Base-by-base conservation (phyloP, 2,329 filamentous ascomycete species). In the Zopfia rhizophila region DNA sequence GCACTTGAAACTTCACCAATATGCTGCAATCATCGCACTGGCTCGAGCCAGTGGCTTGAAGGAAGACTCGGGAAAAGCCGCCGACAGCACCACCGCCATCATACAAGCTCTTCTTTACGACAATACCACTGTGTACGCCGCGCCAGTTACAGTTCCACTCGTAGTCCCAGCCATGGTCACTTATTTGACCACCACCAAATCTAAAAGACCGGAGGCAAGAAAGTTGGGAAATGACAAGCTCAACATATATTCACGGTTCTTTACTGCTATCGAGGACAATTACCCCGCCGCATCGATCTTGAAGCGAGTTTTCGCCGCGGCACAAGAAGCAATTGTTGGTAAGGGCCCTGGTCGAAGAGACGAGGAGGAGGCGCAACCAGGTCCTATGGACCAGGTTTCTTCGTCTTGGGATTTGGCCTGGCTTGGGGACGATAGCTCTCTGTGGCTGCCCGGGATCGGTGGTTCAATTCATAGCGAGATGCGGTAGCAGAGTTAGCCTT, bases 81-180 rank as follows among this genome's bases (percentile, higher is more conserved):
- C 48, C 2, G 38, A 51, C 12, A 29, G n/a, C 22, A 51, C 32
- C 2, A 51, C 38, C 2, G 18, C 33, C 2, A 29, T 39, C 11
- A 17, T 51, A 23, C 17, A 38, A 12, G 33, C n/a, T 13, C 27
- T 35, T 8, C 27, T 46, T 8, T 11, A 33, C 17, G 33, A 40
- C n/a, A 28, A 40, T 10, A 31, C 29, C 19, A 23, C 29, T 2
- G 29, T 31, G 1, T 45, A 36, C 19, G 33, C 30, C 13, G 44
- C 48, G 16, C 48, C 38, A 3, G 16, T 45, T 23, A 35, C 22
- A 6, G 27, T 52, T n/a, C 48, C 48, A 4, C 44, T 52, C 3
- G n/a, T 52, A 22, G 39, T 48, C 11, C 48, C 48, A 22, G 48
- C 48, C 13, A 48, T 48, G 35, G 37, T 35, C 19, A 48, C 45